Percentiles rank a stretch among this genome's conserved stretches.
These are phyloP conservation scores for Fraxinus anomala DNA, from an alignment of 257 asterid genomes.

Conservation along the genomic window DNA sequence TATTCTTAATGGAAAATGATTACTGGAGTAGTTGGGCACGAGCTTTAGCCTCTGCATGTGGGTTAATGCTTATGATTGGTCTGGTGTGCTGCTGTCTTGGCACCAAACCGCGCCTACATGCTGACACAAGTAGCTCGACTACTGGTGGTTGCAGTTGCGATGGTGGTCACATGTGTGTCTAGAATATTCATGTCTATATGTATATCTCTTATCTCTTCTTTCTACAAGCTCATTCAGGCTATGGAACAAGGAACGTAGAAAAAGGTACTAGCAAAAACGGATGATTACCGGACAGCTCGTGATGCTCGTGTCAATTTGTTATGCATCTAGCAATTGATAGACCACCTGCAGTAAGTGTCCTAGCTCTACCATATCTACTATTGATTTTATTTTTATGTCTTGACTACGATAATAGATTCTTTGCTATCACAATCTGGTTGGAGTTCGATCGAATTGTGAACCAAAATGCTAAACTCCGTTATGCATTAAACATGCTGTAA, in stretches of 20 bases:
- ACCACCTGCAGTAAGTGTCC: neutral
- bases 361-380: neutral
- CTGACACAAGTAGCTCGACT: slow-evolving; percentile 28
- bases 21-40: slow-evolving; percentile 37
- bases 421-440: too few species aligned
- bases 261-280: neutral
- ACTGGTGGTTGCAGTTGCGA: slow-evolving; percentile 39
- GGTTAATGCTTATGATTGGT: slow-evolving; percentile 43
- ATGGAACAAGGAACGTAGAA: neutral
- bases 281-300: neutral
- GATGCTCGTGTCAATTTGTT: neutral
- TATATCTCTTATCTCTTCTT: neutral
- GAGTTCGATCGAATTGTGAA: too few species aligned
- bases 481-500: too few species aligned
- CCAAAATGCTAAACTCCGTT: too few species aligned
- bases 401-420: too few species aligned
- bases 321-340: neutral
- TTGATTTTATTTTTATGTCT: too few species aligned
- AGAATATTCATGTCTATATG: neutral
- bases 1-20: slow-evolving; percentile 27
- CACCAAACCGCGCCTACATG: slow-evolving; percentile 37
- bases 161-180: slow-evolving; percentile 39
- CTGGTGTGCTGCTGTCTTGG: slow-evolving; percentile 44
- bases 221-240: neutral
- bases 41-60: slow-evolving; percentile 43